Conservation (phyloP, 805 yeast genomes). For the Lachancea sp. region DNA sequence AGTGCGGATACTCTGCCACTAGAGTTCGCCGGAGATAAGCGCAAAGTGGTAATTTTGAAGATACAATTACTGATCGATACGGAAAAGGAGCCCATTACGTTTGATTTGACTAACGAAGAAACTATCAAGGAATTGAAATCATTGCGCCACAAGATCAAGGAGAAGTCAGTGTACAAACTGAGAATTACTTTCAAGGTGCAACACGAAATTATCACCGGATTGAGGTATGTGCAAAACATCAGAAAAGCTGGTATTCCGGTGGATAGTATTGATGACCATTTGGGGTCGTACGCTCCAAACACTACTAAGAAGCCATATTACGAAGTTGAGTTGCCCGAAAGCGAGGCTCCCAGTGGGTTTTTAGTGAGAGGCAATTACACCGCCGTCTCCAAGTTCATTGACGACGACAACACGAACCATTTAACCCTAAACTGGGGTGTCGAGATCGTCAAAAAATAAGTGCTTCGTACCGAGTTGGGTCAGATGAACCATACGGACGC, state of each 20-base stretch:
- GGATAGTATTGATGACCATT: conserved; percentile 78
- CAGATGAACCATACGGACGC: no score
- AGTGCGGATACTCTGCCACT: conserved; percentile 57
- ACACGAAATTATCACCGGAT: conserved; percentile 85
- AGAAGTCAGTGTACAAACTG: conserved; percentile 66
- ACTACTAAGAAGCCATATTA: conserved; percentile 75
- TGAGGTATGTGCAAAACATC: conserved; percentile 75
- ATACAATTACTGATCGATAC: conserved; percentile 67
- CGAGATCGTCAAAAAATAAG: conserved; percentile 58
- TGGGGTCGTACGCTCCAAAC: conserved; percentile 88
- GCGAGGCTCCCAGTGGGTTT: conserved; percentile 88
- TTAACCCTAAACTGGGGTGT: conserved; percentile 79
- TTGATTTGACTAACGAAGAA: conserved; percentile 58
- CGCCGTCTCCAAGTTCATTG: conserved; percentile 75
- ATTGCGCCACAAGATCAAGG: conserved; percentile 70
- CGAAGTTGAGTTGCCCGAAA: conserved; percentile 53
- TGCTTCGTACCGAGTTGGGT: background rate
- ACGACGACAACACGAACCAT: conserved; percentile 75
- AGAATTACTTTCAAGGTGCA: conserved; percentile 76
- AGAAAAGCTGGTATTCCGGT: conserved; percentile 85
- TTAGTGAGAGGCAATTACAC: conserved; percentile 81
- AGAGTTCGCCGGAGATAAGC: conserved; percentile 55
- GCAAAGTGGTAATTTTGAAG: conserved; percentile 74
- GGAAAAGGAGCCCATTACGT: conserved; percentile 54
- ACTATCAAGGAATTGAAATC: conserved; percentile 52